Base-by-base conservation (phyloP, 1,284 basidiomycete genomes). In the Phenoliferia sp. region DNA sequence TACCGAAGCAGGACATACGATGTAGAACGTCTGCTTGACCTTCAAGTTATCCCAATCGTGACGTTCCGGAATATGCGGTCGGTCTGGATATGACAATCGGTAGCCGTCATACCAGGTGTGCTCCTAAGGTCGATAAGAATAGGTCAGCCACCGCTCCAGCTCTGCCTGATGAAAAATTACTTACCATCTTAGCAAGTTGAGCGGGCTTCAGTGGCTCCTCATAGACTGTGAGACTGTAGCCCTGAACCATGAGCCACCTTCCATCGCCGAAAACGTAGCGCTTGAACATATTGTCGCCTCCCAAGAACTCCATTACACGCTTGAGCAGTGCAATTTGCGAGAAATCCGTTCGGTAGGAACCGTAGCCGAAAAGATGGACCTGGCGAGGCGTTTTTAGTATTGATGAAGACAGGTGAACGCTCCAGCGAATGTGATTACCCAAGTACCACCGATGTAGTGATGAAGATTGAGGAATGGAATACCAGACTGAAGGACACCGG, bases 241-340 rank as follows among this genome's bases (percentile, higher is more conserved):
- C 75, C 16, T 71, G 39, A 32, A 63, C 66, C 29, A 76, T 33
- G 1, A 76, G 52, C 70, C 72, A 72, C 28, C 69, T 67, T 12
- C 75, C 75, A 29, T 71, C 61, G 22, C 72, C 72, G 39, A 75
- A 74, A 12, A 76, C 68, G 55, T 69, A 67, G 22, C 75, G 66
- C 28, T 59, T 48, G 64, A 76, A 75, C 56, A 75, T 63, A 60
- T 76, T 76, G 66, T 76, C 74, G 19, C 74, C 74, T 0, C 75
- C 75, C 35, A 76, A 61, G 63, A 76, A 74, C 39, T 65, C 61
- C 19, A 67, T 44, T 17, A 67, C 26, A 33, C 62, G 61, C 12
- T 28, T 26, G 54, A 71, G n/a, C 12, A 71, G 44, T 22, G 52
- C 55, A 62, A 74, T 76, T 54, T 71, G 68, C 7, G 59, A 62